Evolutionary conservation across 164 flowering plant species (phyloP).

Genomic region (Brasenia schreberi): DNA sequence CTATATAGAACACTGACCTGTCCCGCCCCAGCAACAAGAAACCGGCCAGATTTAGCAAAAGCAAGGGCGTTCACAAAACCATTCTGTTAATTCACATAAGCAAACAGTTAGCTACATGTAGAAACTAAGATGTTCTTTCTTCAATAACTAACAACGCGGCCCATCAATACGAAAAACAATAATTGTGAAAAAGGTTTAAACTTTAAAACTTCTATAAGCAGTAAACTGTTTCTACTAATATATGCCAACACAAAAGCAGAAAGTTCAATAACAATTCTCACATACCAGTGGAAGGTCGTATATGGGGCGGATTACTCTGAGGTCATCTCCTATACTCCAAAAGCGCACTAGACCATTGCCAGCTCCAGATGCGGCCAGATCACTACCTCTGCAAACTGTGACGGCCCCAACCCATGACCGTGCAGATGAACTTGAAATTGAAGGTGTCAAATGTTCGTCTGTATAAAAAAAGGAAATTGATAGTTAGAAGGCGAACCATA

Average conservation of each 20-base stretch:
- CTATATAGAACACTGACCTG: slow-evolving; percentile 32
- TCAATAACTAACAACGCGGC: no score
- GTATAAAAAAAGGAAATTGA: no score
- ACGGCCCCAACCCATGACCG: slow-evolving; percentile 82
- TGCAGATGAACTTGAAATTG: slow-evolving; percentile 23
- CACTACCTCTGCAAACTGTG: slow-evolving; percentile 67
- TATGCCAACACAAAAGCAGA: not conserved
- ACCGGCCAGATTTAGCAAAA: slow-evolving; percentile 78
- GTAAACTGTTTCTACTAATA: no score
- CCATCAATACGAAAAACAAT: no score
- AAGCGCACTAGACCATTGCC: slow-evolving; percentile 80
- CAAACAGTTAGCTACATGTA: not conserved
- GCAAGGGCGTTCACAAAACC: slow-evolving; percentile 88
- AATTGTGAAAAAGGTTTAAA: no score
- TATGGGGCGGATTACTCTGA: slow-evolving; percentile 47
- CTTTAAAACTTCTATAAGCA: no score
- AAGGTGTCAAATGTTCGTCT: slow-evolving; percentile 20
- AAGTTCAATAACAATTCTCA: not conserved
- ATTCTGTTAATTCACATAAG: slow-evolving; percentile 24
- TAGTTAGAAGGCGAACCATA: no score
- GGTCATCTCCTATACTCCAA: slow-evolving; percentile 61
- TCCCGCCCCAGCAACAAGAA: slow-evolving; percentile 83
- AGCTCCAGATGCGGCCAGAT: slow-evolving; percentile 97
- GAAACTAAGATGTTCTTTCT: no score
- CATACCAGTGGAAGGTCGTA: slow-evolving; percentile 74